phyloP scores from a whole-genome alignment of 768 basidiomycete genomes.

The Austroboletus eburneus region DNA sequence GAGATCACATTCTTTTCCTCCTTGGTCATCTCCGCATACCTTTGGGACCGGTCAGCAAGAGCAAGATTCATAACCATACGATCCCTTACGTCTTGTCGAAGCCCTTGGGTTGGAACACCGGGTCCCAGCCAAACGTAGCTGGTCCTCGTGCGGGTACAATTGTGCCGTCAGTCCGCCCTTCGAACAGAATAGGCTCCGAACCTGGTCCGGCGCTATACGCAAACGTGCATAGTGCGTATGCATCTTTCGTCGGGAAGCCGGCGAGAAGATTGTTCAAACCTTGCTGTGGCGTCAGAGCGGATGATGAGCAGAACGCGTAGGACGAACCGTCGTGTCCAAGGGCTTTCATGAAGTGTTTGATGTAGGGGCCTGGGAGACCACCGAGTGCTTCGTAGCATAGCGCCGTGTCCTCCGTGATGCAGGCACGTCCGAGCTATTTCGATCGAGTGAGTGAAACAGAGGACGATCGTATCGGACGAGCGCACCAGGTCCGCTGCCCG shows the following conservation, averaged over 20 bases:
- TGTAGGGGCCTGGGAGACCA: constrained; percentile 94
- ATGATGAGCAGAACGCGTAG: not conserved
- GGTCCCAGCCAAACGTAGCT: constrained; percentile 85
- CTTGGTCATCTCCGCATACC: constrained; percentile 66
- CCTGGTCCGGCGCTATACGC: constrained; percentile 88
- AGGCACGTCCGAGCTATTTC: constrained; percentile 45
- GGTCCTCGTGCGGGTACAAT: constrained; percentile 86
- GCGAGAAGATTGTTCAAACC: constrained; percentile 79
- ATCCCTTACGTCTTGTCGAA: constrained; percentile 77
- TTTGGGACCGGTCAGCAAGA: constrained; percentile 14
- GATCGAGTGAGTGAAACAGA: constrained; percentile 1
- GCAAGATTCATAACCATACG: constrained; percentile 7
- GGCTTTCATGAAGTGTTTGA: constrained; percentile 84
- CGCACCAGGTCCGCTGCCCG: constrained; percentile 78
- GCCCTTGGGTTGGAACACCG: constrained; percentile 75
- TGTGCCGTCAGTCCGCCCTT: constrained; percentile 83
- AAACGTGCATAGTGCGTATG: constrained; percentile 93
- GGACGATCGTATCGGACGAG: not conserved
- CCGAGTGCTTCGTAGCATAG: constrained; percentile 85
- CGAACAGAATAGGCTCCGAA: constrained; percentile 74
- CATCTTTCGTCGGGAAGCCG: constrained; percentile 71
- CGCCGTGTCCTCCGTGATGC: constrained; percentile 91
- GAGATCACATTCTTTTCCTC: constrained; percentile 62
- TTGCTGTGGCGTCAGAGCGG: constrained; percentile 20
- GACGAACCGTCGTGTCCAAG: constrained; percentile 78